phyloP scores from a whole-genome alignment of 805 yeast species.

The Yarrowia phangngaensis region DNA sequence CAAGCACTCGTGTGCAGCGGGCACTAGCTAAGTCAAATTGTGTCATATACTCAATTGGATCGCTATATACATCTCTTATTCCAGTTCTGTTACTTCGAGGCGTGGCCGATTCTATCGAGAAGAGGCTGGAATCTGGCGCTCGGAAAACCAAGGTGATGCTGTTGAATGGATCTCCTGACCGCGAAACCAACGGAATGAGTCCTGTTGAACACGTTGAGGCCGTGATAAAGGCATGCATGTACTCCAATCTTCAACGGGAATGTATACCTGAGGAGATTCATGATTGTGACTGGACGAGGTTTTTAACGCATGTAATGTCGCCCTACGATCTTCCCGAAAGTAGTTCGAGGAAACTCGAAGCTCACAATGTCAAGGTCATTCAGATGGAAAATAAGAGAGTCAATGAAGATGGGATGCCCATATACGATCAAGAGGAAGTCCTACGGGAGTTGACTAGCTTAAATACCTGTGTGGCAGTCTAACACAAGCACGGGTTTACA shows the following conservation, averaged over 20 bases:
- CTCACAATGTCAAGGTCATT: not conserved
- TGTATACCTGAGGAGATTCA: constrained; percentile 17
- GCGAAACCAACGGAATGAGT: constrained; percentile 71
- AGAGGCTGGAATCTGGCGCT: not conserved
- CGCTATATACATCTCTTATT: constrained; percentile 78
- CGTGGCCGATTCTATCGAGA: constrained; percentile 56
- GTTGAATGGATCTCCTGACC: constrained; percentile 68
- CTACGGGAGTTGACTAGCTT: constrained; percentile 18
- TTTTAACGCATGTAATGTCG: constrained; percentile 14
- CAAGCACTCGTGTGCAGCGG: constrained; percentile 57
- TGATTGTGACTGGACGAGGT: constrained; percentile 17
- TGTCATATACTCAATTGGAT: constrained; percentile 77
- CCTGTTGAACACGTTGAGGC: constrained; percentile 58
- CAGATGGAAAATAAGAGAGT: not conserved
- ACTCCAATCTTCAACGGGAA: constrained; percentile 38
- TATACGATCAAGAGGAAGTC: constrained; percentile 15
- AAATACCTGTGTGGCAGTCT: no score
- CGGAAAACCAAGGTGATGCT: constrained; percentile 51
- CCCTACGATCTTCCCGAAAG: not conserved
- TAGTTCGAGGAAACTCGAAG: not conserved
- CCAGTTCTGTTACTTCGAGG: constrained; percentile 76
- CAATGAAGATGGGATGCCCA: constrained; percentile 20
- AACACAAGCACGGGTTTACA: no score
- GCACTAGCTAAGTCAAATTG: constrained; percentile 48
- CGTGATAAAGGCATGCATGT: constrained; percentile 53